A percentile compares a stretch with the other conserved stretches of the same genome.
Evolutionary conservation across 208 protist species (phyloP).

Genomic region (Novymonas esmeraldas): DNA sequence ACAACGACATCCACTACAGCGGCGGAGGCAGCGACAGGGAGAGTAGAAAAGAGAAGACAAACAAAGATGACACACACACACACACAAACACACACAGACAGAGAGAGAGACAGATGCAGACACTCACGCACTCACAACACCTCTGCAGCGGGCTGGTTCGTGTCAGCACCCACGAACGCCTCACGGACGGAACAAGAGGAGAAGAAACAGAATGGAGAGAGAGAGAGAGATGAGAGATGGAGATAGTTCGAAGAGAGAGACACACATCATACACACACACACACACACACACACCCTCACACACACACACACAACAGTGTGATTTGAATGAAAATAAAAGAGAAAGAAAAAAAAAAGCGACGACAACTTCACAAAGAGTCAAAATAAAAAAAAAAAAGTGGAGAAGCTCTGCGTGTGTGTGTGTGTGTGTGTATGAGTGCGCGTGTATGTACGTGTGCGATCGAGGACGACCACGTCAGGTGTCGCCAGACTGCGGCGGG

Average conservation of each 20-base stretch:
- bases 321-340: not conserved
- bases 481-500: not conserved
- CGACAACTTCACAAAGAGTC: not conserved
- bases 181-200: slow-evolving; percentile 18
- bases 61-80: too few relatives aligned
- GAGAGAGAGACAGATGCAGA: too few relatives aligned
- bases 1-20: too few relatives aligned
- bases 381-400: not conserved
- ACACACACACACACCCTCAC: not conserved
- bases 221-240: slow-evolving; percentile 4
- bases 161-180: too few relatives aligned
- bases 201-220: slow-evolving; percentile 16
- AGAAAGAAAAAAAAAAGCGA: not conserved
- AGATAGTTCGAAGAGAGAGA: not conserved
- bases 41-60: too few relatives aligned
- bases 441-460: not conserved
- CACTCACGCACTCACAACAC: too few relatives aligned
- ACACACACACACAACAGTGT: not conserved
- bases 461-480: not conserved
- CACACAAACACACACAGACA: not conserved
- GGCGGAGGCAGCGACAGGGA: not conserved
- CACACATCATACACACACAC: not conserved
- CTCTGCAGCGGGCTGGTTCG: too few relatives aligned
- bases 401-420: not conserved
- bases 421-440: not conserved